Evolutionary conservation across 2,329 filamentous ascomycete species (phyloP).

Genomic region (Ascosphaera pollenicola): DNA sequence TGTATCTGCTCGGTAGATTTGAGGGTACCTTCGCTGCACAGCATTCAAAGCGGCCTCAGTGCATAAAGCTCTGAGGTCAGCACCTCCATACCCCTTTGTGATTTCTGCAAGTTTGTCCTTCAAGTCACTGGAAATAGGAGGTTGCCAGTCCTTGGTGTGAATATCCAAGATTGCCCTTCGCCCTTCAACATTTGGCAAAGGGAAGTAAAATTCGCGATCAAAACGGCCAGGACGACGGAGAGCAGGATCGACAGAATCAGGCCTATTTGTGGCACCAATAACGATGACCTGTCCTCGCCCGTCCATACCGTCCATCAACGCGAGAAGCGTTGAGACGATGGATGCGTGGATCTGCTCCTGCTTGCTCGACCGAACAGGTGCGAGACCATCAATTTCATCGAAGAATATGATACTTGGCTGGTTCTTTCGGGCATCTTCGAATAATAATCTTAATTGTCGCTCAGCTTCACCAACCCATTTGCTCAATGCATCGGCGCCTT

Average conservation of each 20-base stretch:
- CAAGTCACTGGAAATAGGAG: slow-evolving; percentile 49
- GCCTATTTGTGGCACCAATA: slow-evolving; percentile 95
- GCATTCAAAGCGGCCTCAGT: slow-evolving; percentile 92
- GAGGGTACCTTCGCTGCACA: slow-evolving; percentile 85
- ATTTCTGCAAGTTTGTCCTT: slow-evolving; percentile 61
- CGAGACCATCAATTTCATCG: slow-evolving; percentile 82
- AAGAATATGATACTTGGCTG: slow-evolving; percentile 99
- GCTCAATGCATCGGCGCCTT: slow-evolving; percentile 88
- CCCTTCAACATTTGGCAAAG: slow-evolving; percentile 59
- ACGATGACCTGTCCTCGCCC: slow-evolving; percentile 96
- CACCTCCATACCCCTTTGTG: slow-evolving; percentile 93
- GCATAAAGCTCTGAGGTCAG: slow-evolving; percentile 78
- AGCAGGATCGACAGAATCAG: slow-evolving; percentile 95
- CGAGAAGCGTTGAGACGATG: slow-evolving; percentile 84
- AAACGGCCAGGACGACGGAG: slow-evolving; percentile 95
- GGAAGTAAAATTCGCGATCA: slow-evolving; percentile 96
- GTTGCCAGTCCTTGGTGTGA: slow-evolving; percentile 84
- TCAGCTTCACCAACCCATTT: slow-evolving; percentile 99
- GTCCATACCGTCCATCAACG: slow-evolving; percentile 95
- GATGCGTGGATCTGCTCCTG: slow-evolving; percentile 98
- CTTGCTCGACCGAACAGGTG: slow-evolving; percentile 89
- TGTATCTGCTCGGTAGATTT: slow-evolving; percentile 79
- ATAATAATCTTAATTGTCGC: slow-evolving; percentile 75
- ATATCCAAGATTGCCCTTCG: slow-evolving; percentile 81
- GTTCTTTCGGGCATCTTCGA: slow-evolving; percentile 85